Evolutionary conservation across 1,284 basidiomycete genomes (phyloP).

Genomic region (Sanghuangporus baumii): DNA sequence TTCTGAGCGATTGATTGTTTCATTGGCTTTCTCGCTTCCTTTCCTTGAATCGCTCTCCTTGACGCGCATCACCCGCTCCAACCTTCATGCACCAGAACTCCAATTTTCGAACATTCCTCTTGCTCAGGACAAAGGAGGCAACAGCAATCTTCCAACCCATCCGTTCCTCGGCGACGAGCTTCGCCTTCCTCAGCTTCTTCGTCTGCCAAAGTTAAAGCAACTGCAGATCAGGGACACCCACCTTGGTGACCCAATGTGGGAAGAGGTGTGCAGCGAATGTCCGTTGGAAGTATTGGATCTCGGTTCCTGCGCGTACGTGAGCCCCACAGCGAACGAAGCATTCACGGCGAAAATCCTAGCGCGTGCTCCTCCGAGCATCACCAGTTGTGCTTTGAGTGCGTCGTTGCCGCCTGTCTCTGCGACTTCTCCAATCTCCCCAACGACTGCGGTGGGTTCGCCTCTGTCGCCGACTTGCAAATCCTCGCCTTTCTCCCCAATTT

Average conservation of each 20-base stretch:
- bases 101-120: constrained; percentile 53
- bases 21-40: constrained; percentile 56
- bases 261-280: constrained; percentile 31
- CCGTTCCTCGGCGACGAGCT: constrained; percentile 50
- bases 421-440: constrained; percentile 31
- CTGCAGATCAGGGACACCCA: constrained; percentile 66
- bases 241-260: constrained; percentile 57
- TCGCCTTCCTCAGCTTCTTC: constrained; percentile 57
- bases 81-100: constrained; percentile 52
- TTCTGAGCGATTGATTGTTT: constrained; percentile 67
- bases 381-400: constrained; percentile 49
- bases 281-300: constrained; percentile 54
- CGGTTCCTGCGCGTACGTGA: constrained; percentile 50
- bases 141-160: constrained; percentile 51
- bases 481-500: neutral
- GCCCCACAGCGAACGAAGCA: constrained; percentile 44
- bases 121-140: constrained; percentile 50
- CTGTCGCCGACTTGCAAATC: neutral
- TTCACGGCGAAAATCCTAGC: constrained; percentile 56
- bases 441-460: neutral
- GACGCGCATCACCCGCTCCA: constrained; percentile 59
- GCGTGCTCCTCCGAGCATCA: constrained; percentile 47
- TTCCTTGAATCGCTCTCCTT: constrained; percentile 51
- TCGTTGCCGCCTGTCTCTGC: constrained; percentile 38
- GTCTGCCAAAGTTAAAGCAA: constrained; percentile 51